Base-by-base conservation (phyloP, 2,329 filamentous ascomycete genomes). In the Penicillium expansum region DNA sequence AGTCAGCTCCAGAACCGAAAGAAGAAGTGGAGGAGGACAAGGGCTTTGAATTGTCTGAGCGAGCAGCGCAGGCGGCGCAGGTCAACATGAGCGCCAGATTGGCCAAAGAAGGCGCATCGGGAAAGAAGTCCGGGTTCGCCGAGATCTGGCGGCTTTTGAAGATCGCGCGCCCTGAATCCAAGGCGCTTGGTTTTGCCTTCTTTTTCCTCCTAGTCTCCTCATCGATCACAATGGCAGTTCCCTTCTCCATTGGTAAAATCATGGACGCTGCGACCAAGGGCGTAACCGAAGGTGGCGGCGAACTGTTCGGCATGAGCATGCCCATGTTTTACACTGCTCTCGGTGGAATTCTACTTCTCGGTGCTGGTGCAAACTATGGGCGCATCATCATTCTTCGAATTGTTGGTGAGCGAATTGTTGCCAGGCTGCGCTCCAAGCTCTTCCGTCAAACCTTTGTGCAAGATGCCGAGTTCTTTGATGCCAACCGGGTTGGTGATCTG, bases 391-490 rank as follows among this genome's bases (percentile, higher is more conserved):
- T 97, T 52, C 83, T 99, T 22, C 86, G 94, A 27, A 94, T 97
- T 60, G 91, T 99, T 8, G 95, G 94, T 61, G 94, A 99, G 76
- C 85, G 94, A 41, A 94, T 99, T 57, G 94, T 99, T 52, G 88
- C 93, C 11, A 86, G 93, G 65, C 82, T 99, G 54, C 86, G 94
- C 59, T 93, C 92, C 16, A 89, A 91, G 70, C 85, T 99, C 4
- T 99, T 96, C 78, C 86, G 91, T 63, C 86, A 89, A 62, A 99
- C 94, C 0, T 96, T 95, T 67, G 83, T 94, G n/a, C 94, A 99
- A 74, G 94, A 99, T 74, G 94, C 94, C 57, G 94, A 97, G 70
- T 99, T 99, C 78, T 99, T 99, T 70, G 94, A 99, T 72, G 94
- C 94, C 38, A 99, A 99, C 77, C 85, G 94, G 27, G 92, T 97